phyloP scores from a whole-genome alignment of 23 red algal genomes.

The Gracilaria gracilis region DNA sequence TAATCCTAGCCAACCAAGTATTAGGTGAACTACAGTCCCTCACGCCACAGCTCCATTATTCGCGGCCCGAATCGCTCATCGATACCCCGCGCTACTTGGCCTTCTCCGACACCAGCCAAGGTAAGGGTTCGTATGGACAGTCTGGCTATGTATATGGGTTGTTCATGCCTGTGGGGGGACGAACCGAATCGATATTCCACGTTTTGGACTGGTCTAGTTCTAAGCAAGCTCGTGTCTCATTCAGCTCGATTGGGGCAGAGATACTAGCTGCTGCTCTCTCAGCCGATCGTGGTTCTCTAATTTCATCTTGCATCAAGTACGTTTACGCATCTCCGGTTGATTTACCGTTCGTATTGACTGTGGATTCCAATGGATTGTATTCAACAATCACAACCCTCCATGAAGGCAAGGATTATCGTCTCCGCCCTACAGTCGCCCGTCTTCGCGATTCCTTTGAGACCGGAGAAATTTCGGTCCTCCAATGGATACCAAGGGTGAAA shows the following conservation, averaged over 20 bases:
- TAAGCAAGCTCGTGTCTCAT: conserved; percentile 22
- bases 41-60: not conserved
- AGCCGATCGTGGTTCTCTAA: conserved; percentile 14
- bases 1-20: not conserved
- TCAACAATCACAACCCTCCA: conserved; percentile 44
- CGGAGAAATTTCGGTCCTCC: conserved; percentile 5
- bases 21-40: not conserved
- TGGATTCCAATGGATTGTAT: conserved; percentile 41
- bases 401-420: conserved; percentile 42
- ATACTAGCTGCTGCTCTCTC: conserved; percentile 28
- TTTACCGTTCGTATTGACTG: conserved; percentile 10
- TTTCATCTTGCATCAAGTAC: not conserved
- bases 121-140: conserved; percentile 37
- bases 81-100: conserved; percentile 4
- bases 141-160: conserved; percentile 41
- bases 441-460: conserved; percentile 47
- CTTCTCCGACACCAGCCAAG: conserved; percentile 60
- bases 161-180: conserved; percentile 36
- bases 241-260: conserved; percentile 37
- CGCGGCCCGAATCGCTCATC: not conserved
- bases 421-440: conserved; percentile 17
- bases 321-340: not conserved
- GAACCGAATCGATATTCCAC: not conserved
- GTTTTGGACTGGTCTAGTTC: conserved; percentile 42
- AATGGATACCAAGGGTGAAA: not conserved